These are phyloP conservation scores for Neocatenulostroma microsporum DNA, from an alignment of 2,329 filamentous ascomycete species.

Conservation along the genomic window DNA sequence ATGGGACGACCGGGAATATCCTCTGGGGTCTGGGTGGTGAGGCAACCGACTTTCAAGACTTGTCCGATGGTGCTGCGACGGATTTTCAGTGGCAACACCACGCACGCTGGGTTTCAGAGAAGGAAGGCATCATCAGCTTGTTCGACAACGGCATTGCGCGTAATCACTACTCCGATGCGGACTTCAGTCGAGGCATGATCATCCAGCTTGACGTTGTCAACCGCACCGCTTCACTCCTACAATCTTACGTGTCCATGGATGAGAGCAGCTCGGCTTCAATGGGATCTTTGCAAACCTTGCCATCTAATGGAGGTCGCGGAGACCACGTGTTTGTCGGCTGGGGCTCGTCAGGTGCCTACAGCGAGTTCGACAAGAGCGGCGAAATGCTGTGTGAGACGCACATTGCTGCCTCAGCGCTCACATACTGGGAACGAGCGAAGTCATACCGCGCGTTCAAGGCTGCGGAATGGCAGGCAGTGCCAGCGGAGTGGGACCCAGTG, in stretches of 20 bases:
- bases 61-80: conserved; percentile 19
- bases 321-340: conserved; percentile 48
- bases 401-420: conserved; percentile 39
- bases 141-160: conserved; percentile 44
- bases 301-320: conserved; percentile 18
- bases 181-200: conserved; percentile 23
- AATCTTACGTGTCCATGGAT: conserved; percentile 22
- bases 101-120: conserved; percentile 38
- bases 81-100: conserved; percentile 45
- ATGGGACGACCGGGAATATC: conserved; percentile 40
- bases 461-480: conserved; percentile 37
- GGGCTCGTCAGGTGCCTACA: conserved; percentile 36
- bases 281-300: conserved; percentile 46
- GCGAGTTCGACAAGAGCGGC: conserved; percentile 38
- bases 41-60: conserved; percentile 20
- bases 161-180: conserved; percentile 10
- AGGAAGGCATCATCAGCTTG: conserved; percentile 14
- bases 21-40: conserved; percentile 43
- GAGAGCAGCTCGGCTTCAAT: conserved; percentile 41
- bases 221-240: conserved; percentile 21
- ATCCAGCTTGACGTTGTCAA: conserved; percentile 19
- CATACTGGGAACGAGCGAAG: conserved; percentile 28
- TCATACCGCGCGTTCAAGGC: conserved; percentile 48
- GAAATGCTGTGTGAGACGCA: conserved; percentile 45
- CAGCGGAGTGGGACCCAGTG: conserved; percentile 16